Base-by-base conservation (phyloP, 2,329 filamentous ascomycete genomes). In the Emergomyces orientalis region DNA sequence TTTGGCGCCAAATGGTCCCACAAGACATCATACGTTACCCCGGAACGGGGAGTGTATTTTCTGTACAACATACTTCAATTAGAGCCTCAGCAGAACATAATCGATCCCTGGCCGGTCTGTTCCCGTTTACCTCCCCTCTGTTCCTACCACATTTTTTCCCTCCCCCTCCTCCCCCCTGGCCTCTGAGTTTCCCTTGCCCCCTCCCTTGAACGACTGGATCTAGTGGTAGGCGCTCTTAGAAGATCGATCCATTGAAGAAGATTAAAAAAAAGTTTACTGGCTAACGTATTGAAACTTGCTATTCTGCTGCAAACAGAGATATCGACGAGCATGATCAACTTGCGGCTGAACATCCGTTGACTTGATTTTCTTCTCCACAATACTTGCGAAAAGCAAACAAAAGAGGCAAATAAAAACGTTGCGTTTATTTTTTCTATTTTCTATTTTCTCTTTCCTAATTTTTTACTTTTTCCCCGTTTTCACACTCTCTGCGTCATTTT, bases 311-410 rank as follows among this genome's bases (percentile, higher is more conserved):
- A 57, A 22, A 64, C 62, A 85, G 81, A 41, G 90, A 97, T 74
- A 97, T 97, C 72, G 91, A 96, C 34, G 90, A 92, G 82, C 93
- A 97, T 75, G 93, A 97, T 77, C 77, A 79, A 64, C 74, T 87
- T 63, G 89, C 91, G 22, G 58, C 61, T 39, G 62, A 65, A 55
- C 47, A 65, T 34, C 63, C 65, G 17, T 56, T 66, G 59, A 25
- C 43, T 30, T 63, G 14, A 52, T 52, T 17, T 32, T 30, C 14
- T n/a, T n/a, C n/a, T n/a, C n/a, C n/a, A n/a, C 4, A 27, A 52
- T 32, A 52, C 11, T n/a, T n/a, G n/a, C n/a, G n/a, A n/a, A n/a
- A n/a, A n/a, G n/a, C n/a, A n/a, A n/a, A 52, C 11, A 52, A 52
- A 17, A 52, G 25, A 49, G 34, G 17, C 4, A 32, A 19, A 54